Base-by-base conservation (phyloP, 2,329 filamentous ascomycete genomes). In the Alternaria atra region DNA sequence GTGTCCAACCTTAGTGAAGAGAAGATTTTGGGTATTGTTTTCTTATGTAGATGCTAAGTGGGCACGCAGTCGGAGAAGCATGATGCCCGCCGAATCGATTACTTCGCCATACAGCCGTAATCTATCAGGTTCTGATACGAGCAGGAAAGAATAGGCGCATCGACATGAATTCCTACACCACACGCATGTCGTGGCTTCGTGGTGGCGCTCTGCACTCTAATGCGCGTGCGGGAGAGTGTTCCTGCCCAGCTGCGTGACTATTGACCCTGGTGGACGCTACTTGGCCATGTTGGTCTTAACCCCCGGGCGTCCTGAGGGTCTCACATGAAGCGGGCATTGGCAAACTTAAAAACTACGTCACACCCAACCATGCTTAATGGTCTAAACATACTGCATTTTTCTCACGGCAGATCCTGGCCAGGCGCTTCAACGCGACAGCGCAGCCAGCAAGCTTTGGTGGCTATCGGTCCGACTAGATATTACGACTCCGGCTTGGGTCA, bases 381-480 rank as follows among this genome's bases (percentile, higher is more conserved):
- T 53, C 56, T 59, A 58, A 63, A 39, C 46, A 59, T 52, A 51
- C 37, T 43, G 48, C 63, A 48, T 46, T 42, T 32, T 55, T n/a
- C 52, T 51, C 52, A 64, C 47, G 57, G 67, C 60, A 43, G 61
- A 67, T 66, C 61, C 58, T 68, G 57, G 57, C 35, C 25, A 25
- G 44, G 30, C 63, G 63, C 66, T 63, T 66, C 64, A 64, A 65
- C 60, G 65, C 66, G 65, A 70, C 64, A 64, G 67, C 69, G 63
- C 65, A 43, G 61, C 61, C 66, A 70, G 63, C 66, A 62, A 60
- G 62, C 65, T 70, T 63, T 71, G 68, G 58, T 57, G 50, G 17
- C 51, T 60, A 70, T 77, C 75, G 75, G 75, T 53, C 75, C 75
- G 75, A 76, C 58, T 75, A 15, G 43, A 59, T 60, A 68, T 66